Percentiles rank a stretch among this genome's conserved stretches.
phyloP scores from a whole-genome alignment of 179 eudicot species.

The Nepenthes alata region DNA sequence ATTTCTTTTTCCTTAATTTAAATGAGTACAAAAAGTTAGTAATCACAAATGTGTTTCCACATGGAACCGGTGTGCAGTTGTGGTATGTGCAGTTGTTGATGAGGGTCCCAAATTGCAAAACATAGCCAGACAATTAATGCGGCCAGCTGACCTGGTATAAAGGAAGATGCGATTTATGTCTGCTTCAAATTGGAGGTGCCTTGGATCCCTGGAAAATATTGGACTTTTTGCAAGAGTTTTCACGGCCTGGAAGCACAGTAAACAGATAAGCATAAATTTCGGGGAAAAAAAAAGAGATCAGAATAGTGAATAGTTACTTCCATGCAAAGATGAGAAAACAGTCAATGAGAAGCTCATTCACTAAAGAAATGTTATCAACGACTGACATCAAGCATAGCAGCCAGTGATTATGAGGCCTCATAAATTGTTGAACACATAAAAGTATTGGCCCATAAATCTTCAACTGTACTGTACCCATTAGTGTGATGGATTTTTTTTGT shows the following conservation, averaged over 20 bases:
- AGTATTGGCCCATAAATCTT: too few relatives aligned
- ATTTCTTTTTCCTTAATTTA: too few relatives aligned
- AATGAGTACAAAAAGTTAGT: too few relatives aligned
- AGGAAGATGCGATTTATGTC: constrained; percentile 84
- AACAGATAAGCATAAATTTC: not conserved
- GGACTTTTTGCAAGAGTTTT: constrained; percentile 77
- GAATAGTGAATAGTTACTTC: not conserved
- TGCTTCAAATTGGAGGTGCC: constrained; percentile 84
- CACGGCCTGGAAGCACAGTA: constrained; percentile 41
- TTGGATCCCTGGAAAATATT: constrained; percentile 68
- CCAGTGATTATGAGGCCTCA: too few relatives aligned
- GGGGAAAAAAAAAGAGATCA: not conserved
- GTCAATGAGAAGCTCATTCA: not conserved
- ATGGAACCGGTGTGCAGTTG: too few relatives aligned
- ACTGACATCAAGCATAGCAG: not conserved
- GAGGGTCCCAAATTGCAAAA: too few relatives aligned
- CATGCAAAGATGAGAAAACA: not conserved
- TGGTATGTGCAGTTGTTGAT: too few relatives aligned
- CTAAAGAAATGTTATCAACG: not conserved
- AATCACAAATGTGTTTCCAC: too few relatives aligned
- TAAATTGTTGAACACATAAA: too few relatives aligned
- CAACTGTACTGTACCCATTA: too few relatives aligned
- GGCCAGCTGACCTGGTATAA: constrained; percentile 56
- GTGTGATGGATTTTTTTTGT: too few relatives aligned
- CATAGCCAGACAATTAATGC: not conserved